Evolutionary conservation across 78 protist species (phyloP).

Genomic region (Tieghemostelium lacteum): DNA sequence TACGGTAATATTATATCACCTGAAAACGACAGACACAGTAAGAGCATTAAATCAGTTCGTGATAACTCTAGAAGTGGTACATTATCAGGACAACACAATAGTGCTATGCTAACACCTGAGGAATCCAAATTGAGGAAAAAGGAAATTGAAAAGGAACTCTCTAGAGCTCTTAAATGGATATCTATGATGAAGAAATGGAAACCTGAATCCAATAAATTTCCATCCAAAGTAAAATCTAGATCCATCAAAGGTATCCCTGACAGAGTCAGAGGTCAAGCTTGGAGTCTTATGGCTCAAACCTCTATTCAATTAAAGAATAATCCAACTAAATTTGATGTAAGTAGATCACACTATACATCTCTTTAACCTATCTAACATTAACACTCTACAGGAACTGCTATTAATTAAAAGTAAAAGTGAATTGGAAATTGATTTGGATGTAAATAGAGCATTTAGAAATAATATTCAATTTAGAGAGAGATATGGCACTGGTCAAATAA

Average conservation of each 20-base stretch:
- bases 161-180: constrained; percentile 39
- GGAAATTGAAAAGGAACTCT: constrained; percentile 46
- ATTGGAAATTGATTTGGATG: constrained; percentile 40
- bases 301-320: not conserved
- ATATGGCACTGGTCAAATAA: constrained; percentile 71
- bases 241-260: constrained; percentile 67
- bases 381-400: not conserved
- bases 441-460: constrained; percentile 49
- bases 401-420: constrained; percentile 5
- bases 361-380: not conserved
- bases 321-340: constrained; percentile 1
- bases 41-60: not conserved
- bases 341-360: too few species aligned
- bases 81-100: too few species aligned
- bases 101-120: constrained; percentile 2
- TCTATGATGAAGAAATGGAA: constrained; percentile 19
- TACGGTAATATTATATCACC: constrained; percentile 35
- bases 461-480: constrained; percentile 46
- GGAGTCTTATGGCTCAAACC: constrained; percentile 16
- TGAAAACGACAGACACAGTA: not conserved
- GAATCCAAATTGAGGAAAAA: not conserved
- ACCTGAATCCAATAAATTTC: not conserved
- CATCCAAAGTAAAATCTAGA: constrained; percentile 17
- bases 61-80: not conserved
- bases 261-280: constrained; percentile 37